phyloP scores from a whole-genome alignment of 148 eudicot species.

The Chenopodium berlandieri region DNA sequence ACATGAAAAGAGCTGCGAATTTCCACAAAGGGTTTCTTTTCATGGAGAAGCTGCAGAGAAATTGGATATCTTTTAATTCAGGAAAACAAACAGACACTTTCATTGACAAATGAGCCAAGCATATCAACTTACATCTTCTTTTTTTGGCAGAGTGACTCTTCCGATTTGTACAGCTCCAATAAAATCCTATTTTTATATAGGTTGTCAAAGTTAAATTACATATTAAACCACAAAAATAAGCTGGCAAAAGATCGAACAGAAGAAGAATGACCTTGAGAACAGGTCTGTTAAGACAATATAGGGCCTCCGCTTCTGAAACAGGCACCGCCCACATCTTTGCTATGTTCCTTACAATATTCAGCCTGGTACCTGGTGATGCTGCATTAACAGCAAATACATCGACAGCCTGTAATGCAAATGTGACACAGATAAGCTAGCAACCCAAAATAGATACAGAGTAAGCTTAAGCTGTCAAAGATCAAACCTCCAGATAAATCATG shows the following conservation, averaged over 20 bases:
- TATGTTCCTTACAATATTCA: constrained; percentile 51
- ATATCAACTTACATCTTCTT: constrained; percentile 42
- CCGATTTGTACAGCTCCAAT: constrained; percentile 61
- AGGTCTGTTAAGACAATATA: constrained; percentile 65
- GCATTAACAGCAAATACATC: constrained; percentile 81
- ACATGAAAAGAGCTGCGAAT: constrained; percentile 68
- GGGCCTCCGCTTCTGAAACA: constrained; percentile 38
- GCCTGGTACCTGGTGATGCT: constrained; percentile 49
- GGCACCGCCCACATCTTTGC: constrained; percentile 64
- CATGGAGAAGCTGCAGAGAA: constrained; percentile 35
- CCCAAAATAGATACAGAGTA: not conserved
- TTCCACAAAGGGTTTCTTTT: constrained; percentile 68
- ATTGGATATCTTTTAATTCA: not conserved
- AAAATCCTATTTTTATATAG: constrained; percentile 49
- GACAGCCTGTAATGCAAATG: constrained; percentile 58
- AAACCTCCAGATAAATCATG: constrained; percentile 75
- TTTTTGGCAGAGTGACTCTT: constrained; percentile 50
- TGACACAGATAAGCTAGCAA: not conserved
- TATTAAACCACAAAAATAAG: not conserved
- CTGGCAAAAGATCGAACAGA: not conserved
- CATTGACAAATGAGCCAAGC: not conserved
- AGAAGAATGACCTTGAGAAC: constrained; percentile 50
- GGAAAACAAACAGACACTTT: not conserved
- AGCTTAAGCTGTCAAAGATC: not conserved
- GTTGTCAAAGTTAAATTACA: not conserved